Evolutionary conservation across 805 yeast genomes (phyloP), one percentile per base, ranked within the genome.

Genomic region (Isabelozyma rhagii): DNA sequence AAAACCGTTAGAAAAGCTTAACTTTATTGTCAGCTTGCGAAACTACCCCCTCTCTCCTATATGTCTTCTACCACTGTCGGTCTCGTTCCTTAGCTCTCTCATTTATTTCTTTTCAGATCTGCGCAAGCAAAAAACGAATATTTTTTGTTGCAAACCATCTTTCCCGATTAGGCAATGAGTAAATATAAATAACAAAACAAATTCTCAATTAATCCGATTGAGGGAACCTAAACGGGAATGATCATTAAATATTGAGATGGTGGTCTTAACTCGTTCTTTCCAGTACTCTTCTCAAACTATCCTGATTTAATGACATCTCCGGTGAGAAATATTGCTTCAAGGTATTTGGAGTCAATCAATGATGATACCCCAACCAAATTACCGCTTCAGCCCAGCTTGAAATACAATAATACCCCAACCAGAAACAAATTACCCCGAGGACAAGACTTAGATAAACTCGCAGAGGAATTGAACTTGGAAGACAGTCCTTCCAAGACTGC

Each of bases 401-500:
- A 59, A 49, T 56, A 54, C 55, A 68, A 68, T 45, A 46, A 61
- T 14, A 49, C 56, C n/a, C 49, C 54, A 5, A 52, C 36, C 39
- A 52, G 48, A 43, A 50, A 52, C 47, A 44, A 49, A 47, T 38
- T 44, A 15, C 13, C 44, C 45, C 42, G 41, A 43, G 62, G 59
- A 45, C 64, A 60, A 31, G 78, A 74, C 50, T 59, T 74, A 47
- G 79, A 74, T 41, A 64, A 57, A 15, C 58, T 74, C 44, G 77
- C 78, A 11, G 59, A 64, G 42, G 70, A 74, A 54, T 56, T 74
- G 52, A 62, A 68, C 46, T 53, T 69, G 15, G 61, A 61, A 14
- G 56, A 67, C 2, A 59, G 61, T 17, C 63, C 69, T 8, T 53
- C 58, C 17, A 66, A 63, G 42, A 58, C 65, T 4, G 66, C 61